phyloP scores from a whole-genome alignment of 192 early-diverging fungal genomes.

The Coemansia sp. region DNA sequence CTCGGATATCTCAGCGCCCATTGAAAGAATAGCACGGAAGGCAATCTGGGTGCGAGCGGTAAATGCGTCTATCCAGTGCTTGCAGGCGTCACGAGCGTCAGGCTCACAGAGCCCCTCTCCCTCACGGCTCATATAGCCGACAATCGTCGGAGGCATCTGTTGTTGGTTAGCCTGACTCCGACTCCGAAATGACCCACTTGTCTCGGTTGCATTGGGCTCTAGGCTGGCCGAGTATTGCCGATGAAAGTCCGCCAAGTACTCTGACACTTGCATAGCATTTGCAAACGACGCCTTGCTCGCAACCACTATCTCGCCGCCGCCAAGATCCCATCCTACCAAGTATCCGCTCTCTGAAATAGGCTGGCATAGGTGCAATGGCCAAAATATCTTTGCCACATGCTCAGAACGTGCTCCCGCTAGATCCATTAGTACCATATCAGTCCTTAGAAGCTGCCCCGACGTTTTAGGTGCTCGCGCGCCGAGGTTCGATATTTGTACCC shows the following conservation, averaged over 20 bases:
- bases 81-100: slow-evolving; percentile 40
- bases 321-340: slow-evolving; percentile 49
- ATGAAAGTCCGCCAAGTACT: slow-evolving; percentile 32
- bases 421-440: neutral
- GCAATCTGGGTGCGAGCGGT: slow-evolving; percentile 53
- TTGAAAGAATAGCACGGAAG: slow-evolving; percentile 30
- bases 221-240: neutral
- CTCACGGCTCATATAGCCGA: slow-evolving; percentile 56
- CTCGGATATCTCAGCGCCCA: slow-evolving; percentile 20
- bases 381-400: slow-evolving; percentile 45
- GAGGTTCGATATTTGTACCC: slow-evolving; percentile 51
- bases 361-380: slow-evolving; percentile 41
- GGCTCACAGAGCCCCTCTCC: slow-evolving; percentile 54
- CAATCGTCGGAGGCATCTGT: slow-evolving; percentile 22
- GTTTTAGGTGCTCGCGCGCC: slow-evolving; percentile 55
- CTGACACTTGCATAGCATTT: slow-evolving; percentile 30
- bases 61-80: slow-evolving; percentile 51
- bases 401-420: neutral
- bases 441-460: slow-evolving; percentile 56
- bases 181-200: neutral
- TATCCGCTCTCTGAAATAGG: slow-evolving; percentile 42
- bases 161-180: neutral
- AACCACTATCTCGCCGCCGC: slow-evolving; percentile 36
- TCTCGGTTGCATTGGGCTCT: neutral
- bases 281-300: slow-evolving; percentile 48